Evolutionary conservation across 306 rosid species (phyloP).

Genomic region (Quercus robur): DNA sequence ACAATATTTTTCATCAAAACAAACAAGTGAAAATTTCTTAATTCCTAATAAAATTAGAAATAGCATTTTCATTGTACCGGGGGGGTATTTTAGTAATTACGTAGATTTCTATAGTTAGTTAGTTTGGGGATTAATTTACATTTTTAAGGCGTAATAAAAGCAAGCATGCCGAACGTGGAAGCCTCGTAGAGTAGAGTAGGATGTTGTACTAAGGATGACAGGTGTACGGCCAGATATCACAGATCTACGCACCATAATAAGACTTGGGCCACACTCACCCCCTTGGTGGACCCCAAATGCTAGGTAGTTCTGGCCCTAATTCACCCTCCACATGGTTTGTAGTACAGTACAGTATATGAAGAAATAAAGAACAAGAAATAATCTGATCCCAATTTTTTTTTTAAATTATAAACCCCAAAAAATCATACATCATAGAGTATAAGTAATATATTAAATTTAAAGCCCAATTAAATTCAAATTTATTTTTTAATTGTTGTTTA

Average conservation of each 20-base stretch:
- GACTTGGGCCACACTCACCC: neutral
- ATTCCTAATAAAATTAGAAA: no score
- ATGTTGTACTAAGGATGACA: neutral
- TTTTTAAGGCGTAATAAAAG: neutral
- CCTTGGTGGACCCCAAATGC: neutral
- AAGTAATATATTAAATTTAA: no score
- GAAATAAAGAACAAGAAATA: neutral
- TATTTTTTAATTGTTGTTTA: no score
- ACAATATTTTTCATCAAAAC: no score
- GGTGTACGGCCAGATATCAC: neutral
- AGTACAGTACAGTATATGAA: neutral
- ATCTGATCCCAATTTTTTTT: no score
- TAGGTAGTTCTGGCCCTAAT: neutral
- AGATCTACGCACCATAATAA: neutral
- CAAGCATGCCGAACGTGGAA: neutral
- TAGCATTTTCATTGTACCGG: no score
- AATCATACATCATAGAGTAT: no score
- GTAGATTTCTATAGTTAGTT: neutral
- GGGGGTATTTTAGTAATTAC: neutral
- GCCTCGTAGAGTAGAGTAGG: neutral
- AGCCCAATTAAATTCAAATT: no score
- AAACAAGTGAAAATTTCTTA: no score
- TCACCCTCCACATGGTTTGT: neutral
- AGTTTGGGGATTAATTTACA: neutral
- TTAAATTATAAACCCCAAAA: neutral